Evolutionary conservation across 2,329 filamentous ascomycete species (phyloP).

Genomic region (Macroventuria anomochaeta): DNA sequence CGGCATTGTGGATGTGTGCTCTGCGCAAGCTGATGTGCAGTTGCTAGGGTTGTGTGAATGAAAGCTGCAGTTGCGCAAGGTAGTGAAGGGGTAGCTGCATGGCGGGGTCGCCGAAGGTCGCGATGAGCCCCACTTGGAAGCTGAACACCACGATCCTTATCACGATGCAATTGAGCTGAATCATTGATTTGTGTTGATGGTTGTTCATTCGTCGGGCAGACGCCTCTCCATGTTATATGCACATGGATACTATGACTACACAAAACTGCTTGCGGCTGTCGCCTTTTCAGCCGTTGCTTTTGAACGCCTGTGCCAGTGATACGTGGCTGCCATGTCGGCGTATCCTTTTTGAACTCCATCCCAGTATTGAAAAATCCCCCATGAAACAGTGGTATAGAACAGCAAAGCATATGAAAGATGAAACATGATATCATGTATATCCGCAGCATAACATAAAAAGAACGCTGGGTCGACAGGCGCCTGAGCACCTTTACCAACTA

Average conservation of each 20-base stretch:
- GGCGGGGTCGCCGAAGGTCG: constrained; percentile 4
- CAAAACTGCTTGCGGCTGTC: constrained; percentile 5
- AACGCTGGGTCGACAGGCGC: constrained; percentile 15
- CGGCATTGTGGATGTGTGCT: constrained; percentile 2
- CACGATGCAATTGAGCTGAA: not conserved
- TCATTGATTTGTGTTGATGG: not conserved
- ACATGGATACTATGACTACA: constrained; percentile 13
- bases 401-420: constrained; percentile 32
- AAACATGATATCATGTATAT: constrained; percentile 43
- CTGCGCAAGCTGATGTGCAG: not conserved
- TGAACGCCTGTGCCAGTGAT: constrained; percentile 6
- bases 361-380: constrained; percentile 10
- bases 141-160: not conserved
- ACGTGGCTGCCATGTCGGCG: constrained; percentile 3
- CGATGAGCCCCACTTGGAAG: constrained; percentile 1
- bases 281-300: constrained; percentile 3
- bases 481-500: constrained; percentile 21
- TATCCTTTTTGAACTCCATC: constrained; percentile 17
- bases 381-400: constrained; percentile 45
- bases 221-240: constrained; percentile 4
- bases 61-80: not conserved
- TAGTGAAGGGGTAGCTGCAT: not conserved
- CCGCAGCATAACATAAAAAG: constrained; percentile 26
- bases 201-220: constrained; percentile 9
- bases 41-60: not conserved